Base-by-base conservation (phyloP, 192 early-diverging fungal genomes). In the Lunasporangiospora selenospora region DNA sequence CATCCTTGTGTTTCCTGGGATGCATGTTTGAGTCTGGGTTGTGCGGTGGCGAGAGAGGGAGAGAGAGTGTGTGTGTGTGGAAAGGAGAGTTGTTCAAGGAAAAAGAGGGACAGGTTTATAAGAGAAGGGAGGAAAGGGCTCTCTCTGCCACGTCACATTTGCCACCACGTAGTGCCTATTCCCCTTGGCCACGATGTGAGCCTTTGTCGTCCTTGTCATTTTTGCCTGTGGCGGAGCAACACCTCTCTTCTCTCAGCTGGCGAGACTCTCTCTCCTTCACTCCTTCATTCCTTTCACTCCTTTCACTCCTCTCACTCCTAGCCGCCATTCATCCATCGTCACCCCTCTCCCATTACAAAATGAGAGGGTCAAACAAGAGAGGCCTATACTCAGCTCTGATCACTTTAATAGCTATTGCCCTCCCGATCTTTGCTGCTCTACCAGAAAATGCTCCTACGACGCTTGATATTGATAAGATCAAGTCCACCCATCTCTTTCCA, bases 381-480 rank as follows among this genome's bases (percentile, higher is more conserved):
- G 7, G 43, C 11, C 33, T 58, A 0, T 23, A 46, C 43, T 23
- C 42, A 37, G 33, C 7, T 47, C 56, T 58, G 33, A 34, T 37
- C 16, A 23, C 56, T 45, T 58, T 58, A 33, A 58, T 58, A 10
- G 13, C 46, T 46, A 8, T 58, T 2, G 3, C 33, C 32, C 18
- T 58, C 21, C 42, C 46, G 21, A 46, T 33, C 32, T 33, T 33
- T 36, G 40, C 10, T 58, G 43, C 3, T 26, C 41, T 3, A 42
- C 41, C 15, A 34, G 12, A 43, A 33, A 15, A 12, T 21, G 6
- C 44, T 15, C 54, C 23, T 7, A 37, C 56, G 12, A 45, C 43
- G 56, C 56, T 58, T 46, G 56, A 30, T 12, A 58, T 58, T 46
- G 43, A 38, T 31, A 52, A 52, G 0, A 33, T n/a, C 9, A 44